A percentile compares a stretch with the other conserved stretches of the same genome.
Conservation (phyloP, 768 basidiomycete genomes). For the Rhodotorula paludigena region DNA sequence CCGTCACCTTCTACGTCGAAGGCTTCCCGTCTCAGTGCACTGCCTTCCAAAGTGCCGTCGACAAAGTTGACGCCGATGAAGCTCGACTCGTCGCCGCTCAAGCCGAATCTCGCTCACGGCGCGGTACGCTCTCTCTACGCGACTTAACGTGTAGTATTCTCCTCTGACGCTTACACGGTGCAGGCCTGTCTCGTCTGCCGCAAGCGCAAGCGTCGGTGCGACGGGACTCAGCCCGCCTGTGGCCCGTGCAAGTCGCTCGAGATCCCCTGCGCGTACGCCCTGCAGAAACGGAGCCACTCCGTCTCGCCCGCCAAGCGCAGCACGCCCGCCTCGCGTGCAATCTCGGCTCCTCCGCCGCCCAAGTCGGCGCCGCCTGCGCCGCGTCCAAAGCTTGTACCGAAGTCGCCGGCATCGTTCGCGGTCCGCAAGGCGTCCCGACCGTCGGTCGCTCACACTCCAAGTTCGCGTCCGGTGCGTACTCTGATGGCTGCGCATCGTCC, state of each 20-base stretch:
- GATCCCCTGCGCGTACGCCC: not conserved
- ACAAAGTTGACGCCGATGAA: too few species aligned
- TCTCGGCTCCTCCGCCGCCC: not conserved
- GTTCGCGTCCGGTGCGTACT: not conserved
- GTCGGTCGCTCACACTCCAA: not conserved
- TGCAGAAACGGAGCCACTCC: too few species aligned
- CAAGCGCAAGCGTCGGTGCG: not conserved
- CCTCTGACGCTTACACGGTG: not conserved
- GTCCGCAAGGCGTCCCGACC: not conserved
- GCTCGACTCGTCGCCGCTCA: not conserved
- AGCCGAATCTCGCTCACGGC: too few species aligned
- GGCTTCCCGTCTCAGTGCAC: not conserved
- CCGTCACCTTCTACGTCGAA: not conserved
- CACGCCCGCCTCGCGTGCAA: not conserved
- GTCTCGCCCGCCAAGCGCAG: too few species aligned
- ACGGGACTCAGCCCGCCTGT: not conserved
- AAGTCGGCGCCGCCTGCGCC: too few species aligned
- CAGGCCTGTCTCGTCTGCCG: not conserved
- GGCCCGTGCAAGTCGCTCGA: not conserved
- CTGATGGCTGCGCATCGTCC: not conserved
- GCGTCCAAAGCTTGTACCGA: not conserved
- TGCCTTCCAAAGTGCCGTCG: not conserved
- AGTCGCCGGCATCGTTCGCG: not conserved
- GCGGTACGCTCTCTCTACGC: not conserved
- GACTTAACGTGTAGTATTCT: not conserved